Base-by-base conservation (phyloP, 2,329 filamentous ascomycete species). In the Neonectria faginata region DNA sequence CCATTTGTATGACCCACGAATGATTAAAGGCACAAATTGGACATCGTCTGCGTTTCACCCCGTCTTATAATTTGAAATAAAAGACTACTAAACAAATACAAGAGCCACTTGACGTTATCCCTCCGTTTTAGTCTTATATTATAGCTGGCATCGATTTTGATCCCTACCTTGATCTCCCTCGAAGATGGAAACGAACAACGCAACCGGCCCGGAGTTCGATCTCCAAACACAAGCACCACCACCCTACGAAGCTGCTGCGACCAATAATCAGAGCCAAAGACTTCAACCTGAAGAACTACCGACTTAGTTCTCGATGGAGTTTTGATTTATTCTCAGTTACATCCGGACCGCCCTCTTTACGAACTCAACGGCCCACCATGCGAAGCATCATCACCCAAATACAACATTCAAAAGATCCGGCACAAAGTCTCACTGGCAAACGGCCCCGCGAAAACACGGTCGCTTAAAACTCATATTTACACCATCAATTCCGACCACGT, bases 391-490 rank as follows among this genome's bases (percentile, higher is more conserved):
- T 56, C 59, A 3, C 36, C 51, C 0, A 31, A 67, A 5, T 74
- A 76, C 53, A 68, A 65, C 16, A 53, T 77, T 5, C 67, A 75
- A 33, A 77, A 76, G 36, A 55, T 75, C 3, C 67, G 72, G 9
- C 76, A 74, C 44, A 65, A 68, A 3, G 58, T 74, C 6, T 55
- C 60, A 1, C 60, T 67, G 8, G 36, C 62, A 2, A 41, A 65
- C 2, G 50, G 66, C 9, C 65, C 66, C 6, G 64, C 67, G 2
- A 66, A 53, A 3, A 29, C 74, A 4, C 67, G 65, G 14, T 69
- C 67, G 4, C 67, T 70, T 2, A 64, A 68, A 4, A 71, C 76
- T 14, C 75, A 77, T 53, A 76, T 76, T 11, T 77, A 77, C 44
- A 73, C 75, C 48, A 68, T 77, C 44, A 62, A 69, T 4, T 59